phyloP scores from a whole-genome alignment of 2,329 filamentous ascomycete species.

The Pseudogymnoascus sp. region DNA sequence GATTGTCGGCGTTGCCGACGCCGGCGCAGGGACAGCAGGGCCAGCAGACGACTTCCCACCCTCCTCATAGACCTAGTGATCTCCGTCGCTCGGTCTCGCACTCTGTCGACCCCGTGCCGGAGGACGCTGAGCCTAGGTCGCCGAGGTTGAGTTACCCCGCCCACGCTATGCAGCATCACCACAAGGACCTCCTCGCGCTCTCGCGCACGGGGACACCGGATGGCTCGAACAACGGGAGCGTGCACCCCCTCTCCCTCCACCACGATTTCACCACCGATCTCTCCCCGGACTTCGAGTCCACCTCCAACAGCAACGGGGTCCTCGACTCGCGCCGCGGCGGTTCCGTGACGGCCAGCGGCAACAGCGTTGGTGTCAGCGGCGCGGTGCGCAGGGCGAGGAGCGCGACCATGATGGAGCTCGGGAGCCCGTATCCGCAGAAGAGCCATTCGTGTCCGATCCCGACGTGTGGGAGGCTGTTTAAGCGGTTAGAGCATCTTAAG shows the following conservation, averaged over 20 bases:
- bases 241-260: conserved; percentile 53
- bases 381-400: conserved; percentile 85
- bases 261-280: conserved; percentile 66
- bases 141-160: conserved; percentile 63
- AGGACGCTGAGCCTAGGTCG: conserved; percentile 72
- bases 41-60: conserved; percentile 28
- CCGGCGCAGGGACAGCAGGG: conserved; percentile 42
- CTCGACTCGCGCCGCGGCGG: conserved; percentile 62
- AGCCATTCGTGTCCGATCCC: conserved; percentile 99
- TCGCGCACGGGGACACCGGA: conserved; percentile 82
- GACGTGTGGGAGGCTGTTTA: conserved; percentile 93
- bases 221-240: not conserved
- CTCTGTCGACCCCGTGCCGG: conserved; percentile 72
- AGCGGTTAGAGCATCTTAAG: conserved; percentile 98
- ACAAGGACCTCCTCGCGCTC: conserved; percentile 71
- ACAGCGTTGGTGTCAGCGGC: conserved; percentile 62
- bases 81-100: conserved; percentile 82
- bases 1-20: conserved; percentile 59
- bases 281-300: conserved; percentile 32
- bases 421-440: conserved; percentile 83
- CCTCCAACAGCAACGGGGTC: conserved; percentile 36
- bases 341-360: conserved; percentile 55
- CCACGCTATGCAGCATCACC: conserved; percentile 58
- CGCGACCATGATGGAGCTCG: conserved; percentile 92
- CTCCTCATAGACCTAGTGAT: conserved; percentile 75